These are phyloP conservation scores for Penicillium olsonii DNA, from an alignment of 2,329 filamentous ascomycete genomes.

Conservation along the genomic window DNA sequence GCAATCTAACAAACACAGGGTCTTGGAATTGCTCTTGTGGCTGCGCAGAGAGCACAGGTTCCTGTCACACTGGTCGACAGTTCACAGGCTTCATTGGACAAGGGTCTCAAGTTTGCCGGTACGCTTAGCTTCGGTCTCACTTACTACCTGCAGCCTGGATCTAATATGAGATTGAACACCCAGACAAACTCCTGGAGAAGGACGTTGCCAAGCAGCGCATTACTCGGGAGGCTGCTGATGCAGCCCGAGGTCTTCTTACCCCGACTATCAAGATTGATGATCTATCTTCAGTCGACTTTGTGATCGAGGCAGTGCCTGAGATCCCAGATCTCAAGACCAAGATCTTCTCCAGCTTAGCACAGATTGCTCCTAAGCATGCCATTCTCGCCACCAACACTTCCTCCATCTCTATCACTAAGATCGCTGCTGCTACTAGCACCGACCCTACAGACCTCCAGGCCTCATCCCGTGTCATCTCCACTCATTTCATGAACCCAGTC, in stretches of 20 bases:
- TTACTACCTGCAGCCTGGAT: neutral
- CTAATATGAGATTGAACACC: constrained; percentile 1
- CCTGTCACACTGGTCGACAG: constrained; percentile 84
- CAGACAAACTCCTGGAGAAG: constrained; percentile 90
- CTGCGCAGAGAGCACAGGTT: constrained; percentile 78
- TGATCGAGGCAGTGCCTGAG: constrained; percentile 96
- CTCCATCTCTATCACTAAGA: constrained; percentile 96
- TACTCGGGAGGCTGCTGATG: constrained; percentile 76
- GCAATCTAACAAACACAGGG: constrained; percentile 60
- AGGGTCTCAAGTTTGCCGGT: constrained; percentile 88
- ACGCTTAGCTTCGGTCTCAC: constrained; percentile 14
- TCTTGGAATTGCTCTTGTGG: constrained; percentile 91
- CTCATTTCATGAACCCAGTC: constrained; percentile 99
- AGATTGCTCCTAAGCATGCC: constrained; percentile 78
- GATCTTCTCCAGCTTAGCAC: constrained; percentile 81
- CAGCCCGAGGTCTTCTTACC: constrained; percentile 68
- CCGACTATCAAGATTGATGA: constrained; percentile 73
- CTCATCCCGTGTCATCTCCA: constrained; percentile 86
- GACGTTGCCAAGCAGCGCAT: constrained; percentile 87
- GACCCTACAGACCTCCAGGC: constrained; percentile 78
- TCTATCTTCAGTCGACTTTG: constrained; percentile 84
- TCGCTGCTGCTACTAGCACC: constrained; percentile 79
- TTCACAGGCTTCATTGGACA: constrained; percentile 81
- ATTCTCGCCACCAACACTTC: constrained; percentile 97
- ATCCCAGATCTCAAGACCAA: constrained; percentile 82